Conservation (phyloP, 192 early-diverging fungal species). For the Piromyces sp. region DNA sequence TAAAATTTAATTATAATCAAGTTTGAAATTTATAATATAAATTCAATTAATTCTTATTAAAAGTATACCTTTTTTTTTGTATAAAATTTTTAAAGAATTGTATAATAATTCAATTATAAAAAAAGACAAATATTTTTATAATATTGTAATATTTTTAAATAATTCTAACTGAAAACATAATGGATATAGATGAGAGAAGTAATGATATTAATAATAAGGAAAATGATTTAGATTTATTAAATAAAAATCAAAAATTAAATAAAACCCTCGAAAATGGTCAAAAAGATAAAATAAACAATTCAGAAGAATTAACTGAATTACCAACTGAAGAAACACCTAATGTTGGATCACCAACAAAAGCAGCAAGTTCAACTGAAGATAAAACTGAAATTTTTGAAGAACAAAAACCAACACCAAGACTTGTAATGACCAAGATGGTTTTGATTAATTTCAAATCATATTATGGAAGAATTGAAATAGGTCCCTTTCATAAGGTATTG, state of each 20-base stretch:
- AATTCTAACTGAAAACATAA: background rate
- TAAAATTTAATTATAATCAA: too few species aligned
- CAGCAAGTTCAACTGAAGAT: background rate
- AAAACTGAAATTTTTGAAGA: background rate
- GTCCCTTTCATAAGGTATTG: constrained; percentile 97
- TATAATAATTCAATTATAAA: too few species aligned
- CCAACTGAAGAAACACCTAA: background rate
- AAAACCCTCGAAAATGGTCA: background rate
- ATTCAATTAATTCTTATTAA: too few species aligned
- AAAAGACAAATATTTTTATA: too few species aligned
- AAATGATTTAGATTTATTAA: background rate
- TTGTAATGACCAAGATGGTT: constrained; percentile 68
- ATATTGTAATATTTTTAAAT: too few species aligned
- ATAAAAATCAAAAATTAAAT: background rate
- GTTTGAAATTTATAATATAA: too few species aligned
- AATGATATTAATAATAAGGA: background rate
- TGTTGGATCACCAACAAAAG: background rate
- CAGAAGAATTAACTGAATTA: background rate
- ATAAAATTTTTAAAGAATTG: too few species aligned
- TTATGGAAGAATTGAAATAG: constrained; percentile 73
- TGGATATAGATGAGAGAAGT: background rate
- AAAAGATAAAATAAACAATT: background rate
- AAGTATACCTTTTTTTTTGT: too few species aligned
- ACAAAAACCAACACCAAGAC: constrained; percentile 5
- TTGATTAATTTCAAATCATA: constrained; percentile 95